Percentiles rank a stretch among this genome's conserved stretches.
These are phyloP conservation scores for Beauveria sp. DNA, from an alignment of 2,329 filamentous ascomycete genomes.

Conservation along the genomic window DNA sequence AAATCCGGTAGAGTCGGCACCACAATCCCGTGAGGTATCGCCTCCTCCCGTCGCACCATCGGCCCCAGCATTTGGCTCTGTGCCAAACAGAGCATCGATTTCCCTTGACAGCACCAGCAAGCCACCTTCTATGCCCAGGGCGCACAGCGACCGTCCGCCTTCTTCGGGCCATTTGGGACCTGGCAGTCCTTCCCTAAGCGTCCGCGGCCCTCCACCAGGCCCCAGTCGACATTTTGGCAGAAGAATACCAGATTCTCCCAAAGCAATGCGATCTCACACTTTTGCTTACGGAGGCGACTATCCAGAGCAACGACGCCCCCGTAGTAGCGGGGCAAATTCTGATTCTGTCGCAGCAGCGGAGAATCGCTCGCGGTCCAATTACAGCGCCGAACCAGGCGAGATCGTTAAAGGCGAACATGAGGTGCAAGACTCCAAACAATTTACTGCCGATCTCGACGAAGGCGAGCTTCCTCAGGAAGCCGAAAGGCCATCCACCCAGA, in stretches of 20 bases:
- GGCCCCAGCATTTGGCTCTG: conserved; percentile 49
- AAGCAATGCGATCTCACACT: conserved; percentile 41
- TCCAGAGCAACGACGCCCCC: conserved; percentile 38
- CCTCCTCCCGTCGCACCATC: conserved; percentile 51
- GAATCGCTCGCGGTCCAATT: conserved; percentile 29
- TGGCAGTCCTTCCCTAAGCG: conserved; percentile 36
- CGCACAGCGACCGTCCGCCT: conserved; percentile 15
- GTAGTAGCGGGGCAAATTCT: conserved; percentile 46
- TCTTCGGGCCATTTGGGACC: conserved; percentile 23
- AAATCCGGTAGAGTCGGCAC: conserved; percentile 38
- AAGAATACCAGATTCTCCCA: conserved; percentile 45
- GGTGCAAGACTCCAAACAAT: conserved; percentile 14
- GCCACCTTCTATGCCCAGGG: conserved; percentile 34
- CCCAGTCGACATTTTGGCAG: conserved; percentile 25
- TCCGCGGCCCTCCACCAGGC: not conserved
- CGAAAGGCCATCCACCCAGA: conserved; percentile 7
- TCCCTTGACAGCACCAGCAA: conserved; percentile 32
- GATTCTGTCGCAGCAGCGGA: conserved; percentile 28
- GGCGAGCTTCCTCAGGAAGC: conserved; percentile 13
- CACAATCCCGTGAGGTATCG: conserved; percentile 43
- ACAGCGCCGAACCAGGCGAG: conserved; percentile 41
- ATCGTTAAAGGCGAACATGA: conserved; percentile 34
- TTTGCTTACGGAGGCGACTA: conserved; percentile 35
- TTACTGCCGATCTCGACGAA: conserved; percentile 4
- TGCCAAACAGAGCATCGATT: conserved; percentile 38